These are phyloP conservation scores for Colletotrichum nymphaeae DNA, from an alignment of 2,329 filamentous ascomycete species.

Conservation along the genomic window DNA sequence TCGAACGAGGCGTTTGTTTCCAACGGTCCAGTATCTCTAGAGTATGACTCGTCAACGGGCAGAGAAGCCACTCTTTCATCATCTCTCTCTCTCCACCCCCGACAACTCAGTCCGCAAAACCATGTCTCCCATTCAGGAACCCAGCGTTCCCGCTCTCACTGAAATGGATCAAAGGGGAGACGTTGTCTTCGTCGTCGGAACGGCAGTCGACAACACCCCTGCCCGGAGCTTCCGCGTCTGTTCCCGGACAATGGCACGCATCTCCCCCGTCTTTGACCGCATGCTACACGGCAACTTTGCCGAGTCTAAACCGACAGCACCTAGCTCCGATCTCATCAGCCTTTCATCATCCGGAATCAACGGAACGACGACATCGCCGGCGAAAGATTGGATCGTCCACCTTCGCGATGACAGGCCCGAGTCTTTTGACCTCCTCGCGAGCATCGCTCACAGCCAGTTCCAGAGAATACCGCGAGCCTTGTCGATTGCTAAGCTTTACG, in stretches of 20 bases:
- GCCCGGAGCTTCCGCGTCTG: conserved; percentile 40
- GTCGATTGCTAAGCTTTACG: conserved; percentile 41
- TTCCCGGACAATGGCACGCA: conserved; percentile 42
- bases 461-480: conserved; percentile 40
- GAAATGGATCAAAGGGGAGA: conserved; percentile 18
- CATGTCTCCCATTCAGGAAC: conserved; percentile 17
- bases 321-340: neutral
- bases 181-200: conserved; percentile 24
- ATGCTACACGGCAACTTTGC: conserved; percentile 44
- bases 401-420: conserved; percentile 46
- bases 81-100: neutral
- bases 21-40: too few species aligned
- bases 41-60: neutral
- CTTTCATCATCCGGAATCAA: neutral
- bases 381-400: conserved; percentile 40
- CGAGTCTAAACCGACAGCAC: conserved; percentile 37
- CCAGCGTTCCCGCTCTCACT: conserved; percentile 3
- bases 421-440: conserved; percentile 43
- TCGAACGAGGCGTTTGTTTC: neutral
- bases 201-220: conserved; percentile 9
- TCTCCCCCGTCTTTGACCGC: conserved; percentile 43
- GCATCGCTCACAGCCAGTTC: conserved; percentile 45
- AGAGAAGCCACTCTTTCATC: neutral
- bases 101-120: neutral
- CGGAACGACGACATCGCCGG: neutral